Conservation (phyloP, 2,329 filamentous ascomycete species). For the Trichophaea hybrida region DNA sequence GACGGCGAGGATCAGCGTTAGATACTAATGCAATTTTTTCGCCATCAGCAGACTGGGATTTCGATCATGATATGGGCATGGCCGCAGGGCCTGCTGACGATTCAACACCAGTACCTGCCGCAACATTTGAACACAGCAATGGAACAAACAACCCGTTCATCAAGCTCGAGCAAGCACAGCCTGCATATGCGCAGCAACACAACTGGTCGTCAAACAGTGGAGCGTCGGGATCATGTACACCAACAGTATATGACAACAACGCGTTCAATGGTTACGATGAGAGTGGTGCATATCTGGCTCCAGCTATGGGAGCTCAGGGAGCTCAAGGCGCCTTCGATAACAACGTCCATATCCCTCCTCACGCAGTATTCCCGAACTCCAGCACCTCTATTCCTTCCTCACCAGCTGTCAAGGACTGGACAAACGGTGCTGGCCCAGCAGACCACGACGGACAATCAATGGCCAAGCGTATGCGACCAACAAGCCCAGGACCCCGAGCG, state of each 20-base stretch:
- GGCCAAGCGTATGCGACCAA: conserved; percentile 49
- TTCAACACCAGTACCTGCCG: conserved; percentile 21
- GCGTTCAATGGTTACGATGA: conserved; percentile 21
- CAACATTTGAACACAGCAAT: conserved; percentile 40
- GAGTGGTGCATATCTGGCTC: conserved; percentile 23
- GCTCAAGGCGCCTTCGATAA: conserved; percentile 21
- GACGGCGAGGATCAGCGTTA: conserved; percentile 20
- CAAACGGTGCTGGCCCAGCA: conserved; percentile 29
- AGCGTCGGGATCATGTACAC: conserved; percentile 26
- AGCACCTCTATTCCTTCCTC: conserved; percentile 7
- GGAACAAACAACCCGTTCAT: conserved; percentile 28
- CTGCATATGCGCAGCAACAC: conserved; percentile 25
- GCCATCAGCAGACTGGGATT: conserved; percentile 22
- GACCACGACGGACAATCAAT: conserved; percentile 29
- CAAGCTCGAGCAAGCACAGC: conserved; percentile 27
- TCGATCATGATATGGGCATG: conserved; percentile 24
- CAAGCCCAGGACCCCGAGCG: conserved; percentile 54
- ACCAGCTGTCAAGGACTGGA: conserved; percentile 45
- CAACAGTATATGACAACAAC: conserved; percentile 21
- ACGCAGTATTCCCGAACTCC: conserved; percentile 17
- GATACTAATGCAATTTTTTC: conserved; percentile 22
- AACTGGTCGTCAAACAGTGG: conserved; percentile 24
- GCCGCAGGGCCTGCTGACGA: conserved; percentile 21
- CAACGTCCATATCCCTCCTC: conserved; percentile 22
- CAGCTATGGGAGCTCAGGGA: conserved; percentile 18